Conservation (phyloP, 495 filamentous ascomycete species). For the Neurospora terricola region DNA sequence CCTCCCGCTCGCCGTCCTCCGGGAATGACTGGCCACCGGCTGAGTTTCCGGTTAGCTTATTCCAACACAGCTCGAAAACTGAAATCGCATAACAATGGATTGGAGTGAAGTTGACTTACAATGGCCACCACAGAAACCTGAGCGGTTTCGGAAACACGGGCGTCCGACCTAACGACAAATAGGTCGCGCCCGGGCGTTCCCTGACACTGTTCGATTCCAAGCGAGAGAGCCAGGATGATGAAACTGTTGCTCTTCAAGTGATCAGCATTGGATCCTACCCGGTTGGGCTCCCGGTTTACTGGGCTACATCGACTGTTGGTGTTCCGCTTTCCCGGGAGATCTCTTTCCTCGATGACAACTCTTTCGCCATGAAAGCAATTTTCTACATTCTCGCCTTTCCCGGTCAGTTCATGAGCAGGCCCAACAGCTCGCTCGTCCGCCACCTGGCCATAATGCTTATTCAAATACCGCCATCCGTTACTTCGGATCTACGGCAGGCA, state of each 20-base stretch:
- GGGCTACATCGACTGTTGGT: conserved; percentile 42
- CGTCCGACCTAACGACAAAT: background rate
- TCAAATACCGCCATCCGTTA: background rate
- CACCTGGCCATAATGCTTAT: background rate
- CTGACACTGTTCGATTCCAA: conserved; percentile 21
- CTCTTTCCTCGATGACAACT: background rate
- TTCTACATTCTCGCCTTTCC: background rate
- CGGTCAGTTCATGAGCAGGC: background rate
- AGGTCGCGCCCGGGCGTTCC: background rate
- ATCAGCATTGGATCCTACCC: conserved; percentile 30
- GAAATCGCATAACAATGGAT: too few relatives aligned
- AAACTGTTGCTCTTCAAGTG: background rate
- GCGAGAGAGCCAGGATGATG: conserved; percentile 9
- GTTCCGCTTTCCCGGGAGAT: too few relatives aligned
- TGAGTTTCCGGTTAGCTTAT: too few relatives aligned
- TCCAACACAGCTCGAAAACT: too few relatives aligned
- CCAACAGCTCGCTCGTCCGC: background rate
- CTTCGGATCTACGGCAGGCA: conserved; percentile 17
- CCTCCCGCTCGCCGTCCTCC: conserved; percentile 9
- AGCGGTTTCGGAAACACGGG: background rate
- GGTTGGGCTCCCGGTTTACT: conserved; percentile 61
- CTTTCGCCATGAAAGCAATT: background rate
- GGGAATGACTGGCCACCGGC: background rate
- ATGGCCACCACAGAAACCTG: too few relatives aligned
- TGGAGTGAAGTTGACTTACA: too few relatives aligned